Evolutionary conservation across 176 grass and related monocot genomes (phyloP).

Genomic region (Dendrocalamus sinicus): DNA sequence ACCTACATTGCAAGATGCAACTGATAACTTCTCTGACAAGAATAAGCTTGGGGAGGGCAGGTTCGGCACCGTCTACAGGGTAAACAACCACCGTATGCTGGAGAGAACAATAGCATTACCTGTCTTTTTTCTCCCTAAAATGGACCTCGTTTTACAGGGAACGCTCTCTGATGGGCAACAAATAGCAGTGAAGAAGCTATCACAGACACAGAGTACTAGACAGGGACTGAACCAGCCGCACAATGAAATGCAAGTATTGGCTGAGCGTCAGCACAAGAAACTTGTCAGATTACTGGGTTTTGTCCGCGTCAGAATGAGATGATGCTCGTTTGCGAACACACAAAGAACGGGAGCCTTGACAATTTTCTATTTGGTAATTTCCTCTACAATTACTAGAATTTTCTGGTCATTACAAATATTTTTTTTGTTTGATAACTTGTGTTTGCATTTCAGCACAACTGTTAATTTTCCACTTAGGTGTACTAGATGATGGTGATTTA

Average conservation of each 20-base stretch:
- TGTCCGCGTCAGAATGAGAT: conserved; percentile 50
- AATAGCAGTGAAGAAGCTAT: no score
- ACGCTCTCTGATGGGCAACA: no score
- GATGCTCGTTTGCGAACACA: conserved; percentile 64
- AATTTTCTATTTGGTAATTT: conserved; percentile 62
- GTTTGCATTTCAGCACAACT: background rate
- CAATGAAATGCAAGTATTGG: conserved; percentile 18
- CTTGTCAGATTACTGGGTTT: conserved; percentile 63
- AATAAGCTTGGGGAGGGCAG: no score
- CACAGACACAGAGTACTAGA: background rate
- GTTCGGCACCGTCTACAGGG: no score
- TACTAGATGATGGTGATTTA: no score
- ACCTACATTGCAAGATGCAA: no score
- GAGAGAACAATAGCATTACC: no score
- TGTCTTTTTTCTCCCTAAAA: no score
- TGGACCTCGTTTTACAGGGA: no score
- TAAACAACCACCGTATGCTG: no score
- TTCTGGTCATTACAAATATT: background rate
- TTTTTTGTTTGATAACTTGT: background rate
- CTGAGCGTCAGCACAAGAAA: conserved; percentile 64
- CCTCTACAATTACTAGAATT: background rate
- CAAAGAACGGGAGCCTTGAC: conserved; percentile 59
- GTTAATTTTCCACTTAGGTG: background rate
- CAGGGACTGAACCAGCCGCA: conserved; percentile 44
- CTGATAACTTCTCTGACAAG: no score